phyloP scores from a whole-genome alignment of 129 eudicot genomes.

The Arctium minus region DNA sequence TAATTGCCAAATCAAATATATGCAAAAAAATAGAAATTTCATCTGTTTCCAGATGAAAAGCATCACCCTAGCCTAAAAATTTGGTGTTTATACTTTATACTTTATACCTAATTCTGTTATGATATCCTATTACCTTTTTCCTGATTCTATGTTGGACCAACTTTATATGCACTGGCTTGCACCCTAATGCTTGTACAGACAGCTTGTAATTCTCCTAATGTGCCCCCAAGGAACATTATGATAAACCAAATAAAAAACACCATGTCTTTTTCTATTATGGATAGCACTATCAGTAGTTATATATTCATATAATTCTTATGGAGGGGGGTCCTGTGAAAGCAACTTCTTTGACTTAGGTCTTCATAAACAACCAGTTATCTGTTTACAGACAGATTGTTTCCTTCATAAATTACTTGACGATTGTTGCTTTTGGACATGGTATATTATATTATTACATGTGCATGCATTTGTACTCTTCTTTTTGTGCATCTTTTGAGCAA shows the following conservation, averaged over 20 bases:
- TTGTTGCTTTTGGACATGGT: slow-evolving; percentile 19
- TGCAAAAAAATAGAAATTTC: not conserved
- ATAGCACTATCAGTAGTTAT: slow-evolving; percentile 18
- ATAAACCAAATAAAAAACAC: slow-evolving; percentile 7
- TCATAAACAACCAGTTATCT: slow-evolving; percentile 18
- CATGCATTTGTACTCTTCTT: slow-evolving; percentile 22
- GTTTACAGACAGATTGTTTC: slow-evolving; percentile 16
- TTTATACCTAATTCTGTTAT: slow-evolving; percentile 20
- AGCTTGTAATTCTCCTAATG: slow-evolving; percentile 11
- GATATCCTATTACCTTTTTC: slow-evolving; percentile 15
- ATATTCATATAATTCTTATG: not conserved
- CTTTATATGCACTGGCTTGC: slow-evolving; percentile 19
- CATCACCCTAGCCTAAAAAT: slow-evolving; percentile 1
- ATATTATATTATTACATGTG: slow-evolving; percentile 11
- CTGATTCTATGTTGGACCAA: slow-evolving; percentile 17
- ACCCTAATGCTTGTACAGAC: slow-evolving; percentile 24
- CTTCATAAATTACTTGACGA: slow-evolving; percentile 15
- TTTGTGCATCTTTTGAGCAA: slow-evolving; percentile 12
- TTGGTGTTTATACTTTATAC: not conserved
- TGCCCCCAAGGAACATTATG: slow-evolving; percentile 19
- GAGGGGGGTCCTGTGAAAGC: slow-evolving; percentile 1
- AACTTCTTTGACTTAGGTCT: slow-evolving; percentile 6
- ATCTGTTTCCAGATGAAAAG: slow-evolving; percentile 18
- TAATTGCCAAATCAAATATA: slow-evolving; percentile 16
- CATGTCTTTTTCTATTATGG: slow-evolving; percentile 14